These are phyloP conservation scores for Cercospora sesami DNA, from an alignment of 2,329 filamentous ascomycete genomes.

Conservation along the genomic window DNA sequence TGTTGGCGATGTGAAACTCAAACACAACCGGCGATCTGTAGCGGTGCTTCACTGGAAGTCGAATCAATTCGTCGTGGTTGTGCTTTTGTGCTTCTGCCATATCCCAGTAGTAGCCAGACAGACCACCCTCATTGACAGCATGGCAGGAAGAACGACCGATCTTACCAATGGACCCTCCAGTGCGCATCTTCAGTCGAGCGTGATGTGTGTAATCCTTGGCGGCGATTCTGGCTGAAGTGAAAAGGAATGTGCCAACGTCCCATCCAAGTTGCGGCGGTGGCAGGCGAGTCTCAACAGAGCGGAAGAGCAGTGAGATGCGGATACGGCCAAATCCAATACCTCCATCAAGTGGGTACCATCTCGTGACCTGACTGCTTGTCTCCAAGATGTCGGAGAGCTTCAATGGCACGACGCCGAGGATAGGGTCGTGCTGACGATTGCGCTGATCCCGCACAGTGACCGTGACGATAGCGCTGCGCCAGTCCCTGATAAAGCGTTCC, in stretches of 20 bases:
- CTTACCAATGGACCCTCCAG: conserved; percentile 76
- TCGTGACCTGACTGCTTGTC: conserved; percentile 79
- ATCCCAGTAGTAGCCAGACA: conserved; percentile 58
- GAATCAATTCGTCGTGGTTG: conserved; percentile 57
- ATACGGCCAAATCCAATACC: conserved; percentile 87
- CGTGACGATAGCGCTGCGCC: conserved; percentile 83
- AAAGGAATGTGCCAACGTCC: conserved; percentile 94
- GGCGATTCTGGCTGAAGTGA: conserved; percentile 69
- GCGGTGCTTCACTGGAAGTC: conserved; percentile 83
- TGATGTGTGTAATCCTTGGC: conserved; percentile 62
- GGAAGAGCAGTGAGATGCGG: conserved; percentile 85
- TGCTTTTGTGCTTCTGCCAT: conserved; percentile 37
- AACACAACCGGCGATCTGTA: conserved; percentile 89
- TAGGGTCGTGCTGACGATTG: conserved; percentile 89
- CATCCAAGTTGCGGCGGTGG: conserved; percentile 86
- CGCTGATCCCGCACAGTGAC: conserved; percentile 85
- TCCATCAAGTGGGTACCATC: conserved; percentile 96
- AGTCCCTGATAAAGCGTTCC: conserved; percentile 88
- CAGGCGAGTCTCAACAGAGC: conserved; percentile 80
- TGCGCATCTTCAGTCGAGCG: conserved; percentile 73
- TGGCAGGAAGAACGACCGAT: conserved; percentile 65
- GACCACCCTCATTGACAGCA: conserved; percentile 58
- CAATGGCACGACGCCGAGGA: conserved; percentile 86
- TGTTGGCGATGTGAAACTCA: conserved; percentile 72
- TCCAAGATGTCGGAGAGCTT: conserved; percentile 86